Conservation (phyloP, 306 rosid genomes). For the Rosa chinensis region DNA sequence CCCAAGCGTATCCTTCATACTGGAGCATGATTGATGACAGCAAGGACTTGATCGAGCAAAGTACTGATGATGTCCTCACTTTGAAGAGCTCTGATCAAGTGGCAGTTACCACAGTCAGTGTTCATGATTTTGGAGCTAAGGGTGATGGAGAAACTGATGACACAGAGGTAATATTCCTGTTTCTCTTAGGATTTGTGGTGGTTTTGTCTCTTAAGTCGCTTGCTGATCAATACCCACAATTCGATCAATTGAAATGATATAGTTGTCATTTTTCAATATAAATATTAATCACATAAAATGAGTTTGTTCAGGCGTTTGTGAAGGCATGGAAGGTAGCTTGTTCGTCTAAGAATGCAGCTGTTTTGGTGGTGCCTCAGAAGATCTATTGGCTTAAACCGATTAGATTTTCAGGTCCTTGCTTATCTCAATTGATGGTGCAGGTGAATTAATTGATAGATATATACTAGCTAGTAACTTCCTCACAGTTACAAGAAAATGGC, state of each 20-base stretch:
- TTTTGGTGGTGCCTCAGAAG: conserved; percentile 37
- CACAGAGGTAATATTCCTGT: conserved; percentile 42
- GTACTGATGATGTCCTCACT: conserved; percentile 9
- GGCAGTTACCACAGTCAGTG: conserved; percentile 38
- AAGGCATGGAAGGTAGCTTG: conserved; percentile 75
- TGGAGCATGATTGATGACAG: conserved; percentile 31
- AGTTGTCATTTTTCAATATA: not conserved
- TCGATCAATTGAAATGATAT: not conserved
- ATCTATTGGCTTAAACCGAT: conserved; percentile 57
- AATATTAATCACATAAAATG: not conserved
- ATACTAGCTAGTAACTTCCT: too few relatives aligned
- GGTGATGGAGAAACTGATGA: conserved; percentile 55
- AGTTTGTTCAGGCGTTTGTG: conserved; percentile 51
- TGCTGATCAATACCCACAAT: not conserved
- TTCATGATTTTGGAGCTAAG: conserved; percentile 58
- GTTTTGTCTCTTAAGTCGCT: not conserved
- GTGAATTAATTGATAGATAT: conserved; percentile 23
- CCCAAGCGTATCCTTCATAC: conserved; percentile 28
- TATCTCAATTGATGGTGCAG: conserved; percentile 45
- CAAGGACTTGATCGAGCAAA: conserved; percentile 35
- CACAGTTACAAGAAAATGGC: too few relatives aligned
- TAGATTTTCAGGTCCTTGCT: conserved; percentile 75
- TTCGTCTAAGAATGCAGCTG: conserved; percentile 37
- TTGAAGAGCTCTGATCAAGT: conserved; percentile 19
- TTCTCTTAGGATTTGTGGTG: not conserved